Conservation (phyloP, 805 yeast species). For the Myxozyma monticola region DNA sequence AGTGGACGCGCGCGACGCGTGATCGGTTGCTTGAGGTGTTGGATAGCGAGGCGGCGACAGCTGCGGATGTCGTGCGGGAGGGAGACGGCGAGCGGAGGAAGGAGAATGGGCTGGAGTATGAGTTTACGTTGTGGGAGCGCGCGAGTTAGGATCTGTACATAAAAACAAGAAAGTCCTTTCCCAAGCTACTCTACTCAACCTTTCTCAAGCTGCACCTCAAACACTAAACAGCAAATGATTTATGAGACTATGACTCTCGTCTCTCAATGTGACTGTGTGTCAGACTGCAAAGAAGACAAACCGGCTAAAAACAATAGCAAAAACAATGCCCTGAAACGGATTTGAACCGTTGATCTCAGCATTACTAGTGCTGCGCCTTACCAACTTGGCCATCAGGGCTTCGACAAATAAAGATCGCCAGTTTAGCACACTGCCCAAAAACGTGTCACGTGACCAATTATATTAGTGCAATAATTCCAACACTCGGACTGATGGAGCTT, state of each 20-base stretch:
- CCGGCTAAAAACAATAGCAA: constrained; percentile 15
- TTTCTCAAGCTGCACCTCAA: neutral
- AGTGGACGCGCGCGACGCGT: constrained; percentile 12
- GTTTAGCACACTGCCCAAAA: neutral
- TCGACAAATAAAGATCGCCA: neutral
- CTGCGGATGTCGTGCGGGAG: constrained; percentile 14
- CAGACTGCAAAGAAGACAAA: neutral
- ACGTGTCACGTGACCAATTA: neutral
- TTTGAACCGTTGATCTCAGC: no score
- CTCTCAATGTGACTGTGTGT: neutral
- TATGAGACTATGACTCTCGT: neutral
- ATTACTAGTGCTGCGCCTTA: constrained; percentile 45
- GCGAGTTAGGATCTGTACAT: neutral
- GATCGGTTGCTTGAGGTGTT: constrained; percentile 17
- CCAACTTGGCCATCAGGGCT: constrained; percentile 45
- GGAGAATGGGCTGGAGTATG: constrained; percentile 54
- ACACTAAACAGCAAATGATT: neutral
- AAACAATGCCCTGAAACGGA: constrained; percentile 40
- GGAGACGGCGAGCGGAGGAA: constrained; percentile 25
- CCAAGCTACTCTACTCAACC: neutral
- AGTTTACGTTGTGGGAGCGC: constrained; percentile 59
- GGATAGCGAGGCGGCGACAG: constrained; percentile 30
- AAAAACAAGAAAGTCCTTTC: neutral
- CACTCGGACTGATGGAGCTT: neutral
- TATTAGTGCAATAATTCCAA: neutral